Evolutionary conservation across 768 basidiomycete genomes (phyloP), one percentile per base, ranked within the genome.

Genomic region (Boletellus sp.): DNA sequence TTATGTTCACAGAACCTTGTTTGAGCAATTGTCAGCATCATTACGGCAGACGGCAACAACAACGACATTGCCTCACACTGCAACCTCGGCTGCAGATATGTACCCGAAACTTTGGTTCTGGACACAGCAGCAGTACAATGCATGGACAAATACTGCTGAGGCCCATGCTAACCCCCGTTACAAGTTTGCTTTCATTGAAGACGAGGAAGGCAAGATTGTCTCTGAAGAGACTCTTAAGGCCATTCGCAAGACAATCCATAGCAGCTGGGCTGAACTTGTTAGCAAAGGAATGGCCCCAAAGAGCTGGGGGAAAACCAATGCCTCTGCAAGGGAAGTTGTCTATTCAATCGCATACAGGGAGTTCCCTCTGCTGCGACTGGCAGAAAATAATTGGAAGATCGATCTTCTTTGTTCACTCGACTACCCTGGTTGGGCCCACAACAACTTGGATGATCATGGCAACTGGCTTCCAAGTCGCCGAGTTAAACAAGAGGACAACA

Each of bases 221-320:
- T 23, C 42, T 0, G 32, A 54, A 0, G n/a, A 1, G 4, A 35
- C 33, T 1, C n/a, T 54, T 9, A 50, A 45, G 15, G 40, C 40
- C 1, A 42, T 54, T 6, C 23, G 31, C 4, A 50, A 54, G 31
- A 43, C 16, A 3, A 22, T 50, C 2, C 22, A 31, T n/a, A 24
- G 19, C 1, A 28, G 45, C 15, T 54, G 45, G 53, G 24, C 36
- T 2, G 38, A 54, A 9, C 53, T 54, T 2, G 20, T 43, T 1
- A 11, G 0, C 8, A 39, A 40, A 16, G 12, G 3, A 0, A 43
- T 28, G 35, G 49, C 48, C 19, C 46, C 49, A 12, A 43, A 44
- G 42, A 47, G 32, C 19, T 51, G 53, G 53, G 49, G 49, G 0
- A 54, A 54, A 39, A 42, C 41, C 2, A 47, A 4, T 2, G 3